Evolutionary conservation across 179 eudicot genomes (phyloP).

Genomic region (Beta macrorhiza): DNA sequence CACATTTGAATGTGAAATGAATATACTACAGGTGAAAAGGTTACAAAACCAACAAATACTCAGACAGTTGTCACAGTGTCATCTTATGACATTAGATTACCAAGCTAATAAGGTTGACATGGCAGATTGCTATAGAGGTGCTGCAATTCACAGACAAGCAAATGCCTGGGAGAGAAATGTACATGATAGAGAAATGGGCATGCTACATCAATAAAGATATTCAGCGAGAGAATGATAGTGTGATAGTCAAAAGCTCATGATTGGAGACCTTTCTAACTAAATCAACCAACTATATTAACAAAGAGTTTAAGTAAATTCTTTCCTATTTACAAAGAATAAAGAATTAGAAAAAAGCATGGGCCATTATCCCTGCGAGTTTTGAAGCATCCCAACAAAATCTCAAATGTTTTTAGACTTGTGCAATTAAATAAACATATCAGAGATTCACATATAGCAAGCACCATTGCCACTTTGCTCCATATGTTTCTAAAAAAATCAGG

Average conservation of each 20-base stretch:
- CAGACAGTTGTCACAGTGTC: neutral
- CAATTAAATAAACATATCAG: too few relatives aligned
- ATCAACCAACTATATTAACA: neutral
- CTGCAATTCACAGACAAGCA: neutral
- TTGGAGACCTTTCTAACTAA: neutral
- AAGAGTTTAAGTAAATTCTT: neutral
- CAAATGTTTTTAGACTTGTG: too few relatives aligned
- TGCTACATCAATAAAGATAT: neutral
- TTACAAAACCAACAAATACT: neutral
- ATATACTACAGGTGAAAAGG: neutral
- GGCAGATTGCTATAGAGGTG: neutral
- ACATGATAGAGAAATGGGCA: neutral
- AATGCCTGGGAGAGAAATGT: neutral
- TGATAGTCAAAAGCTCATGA: neutral
- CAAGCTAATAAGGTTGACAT: neutral
- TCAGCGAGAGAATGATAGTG: neutral
- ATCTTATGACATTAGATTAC: neutral
- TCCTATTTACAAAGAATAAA: too few relatives aligned
- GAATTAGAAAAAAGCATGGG: too few relatives aligned
- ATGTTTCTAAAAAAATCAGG: neutral
- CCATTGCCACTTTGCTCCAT: constrained; percentile 3
- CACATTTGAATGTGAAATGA: constrained; percentile 9
- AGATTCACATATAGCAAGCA: neutral
- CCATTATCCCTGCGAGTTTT: too few relatives aligned
- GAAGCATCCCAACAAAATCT: too few relatives aligned